These are phyloP conservation scores for Boletus edulis DNA, from an alignment of 768 basidiomycete genomes.

Conservation along the genomic window DNA sequence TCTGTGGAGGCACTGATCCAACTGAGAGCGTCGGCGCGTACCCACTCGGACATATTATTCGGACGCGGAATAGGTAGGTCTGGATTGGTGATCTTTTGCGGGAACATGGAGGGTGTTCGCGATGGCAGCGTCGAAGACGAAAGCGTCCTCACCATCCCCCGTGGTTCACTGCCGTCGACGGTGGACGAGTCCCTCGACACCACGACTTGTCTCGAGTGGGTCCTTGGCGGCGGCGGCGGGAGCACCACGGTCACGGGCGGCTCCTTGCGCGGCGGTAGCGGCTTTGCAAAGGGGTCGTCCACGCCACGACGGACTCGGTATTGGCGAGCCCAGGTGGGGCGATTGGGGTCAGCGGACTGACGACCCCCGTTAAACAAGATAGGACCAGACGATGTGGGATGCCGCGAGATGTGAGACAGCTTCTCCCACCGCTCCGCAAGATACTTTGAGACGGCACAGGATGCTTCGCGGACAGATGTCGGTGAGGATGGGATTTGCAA, in stretches of 20 bases:
- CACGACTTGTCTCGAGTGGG: conserved; percentile 23
- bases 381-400: conserved; percentile 14
- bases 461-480: conserved; percentile 7
- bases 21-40: conserved; percentile 41
- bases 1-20: conserved; percentile 23
- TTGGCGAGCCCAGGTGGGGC: conserved; percentile 52
- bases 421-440: conserved; percentile 33
- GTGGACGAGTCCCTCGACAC: conserved; percentile 31
- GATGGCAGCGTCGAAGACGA: conserved; percentile 15
- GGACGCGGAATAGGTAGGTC: conserved; percentile 59
- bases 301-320: conserved; percentile 47
- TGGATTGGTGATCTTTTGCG: conserved; percentile 41
- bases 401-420: conserved; percentile 22
- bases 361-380: conserved; percentile 15
- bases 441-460: conserved; percentile 28
- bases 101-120: conserved; percentile 33
- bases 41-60: conserved; percentile 47
- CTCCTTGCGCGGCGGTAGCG: conserved; percentile 21
- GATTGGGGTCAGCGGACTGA: conserved; percentile 25
- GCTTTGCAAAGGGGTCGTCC: conserved; percentile 49
- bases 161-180: conserved; percentile 27
- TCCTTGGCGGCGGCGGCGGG: conserved; percentile 29
- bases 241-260: conserved; percentile 26
- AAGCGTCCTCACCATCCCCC: conserved; percentile 27
- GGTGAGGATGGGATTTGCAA: conserved; percentile 4